Conservation (phyloP, 192 early-diverging fungal species). For the Phycomyces nitens region DNA sequence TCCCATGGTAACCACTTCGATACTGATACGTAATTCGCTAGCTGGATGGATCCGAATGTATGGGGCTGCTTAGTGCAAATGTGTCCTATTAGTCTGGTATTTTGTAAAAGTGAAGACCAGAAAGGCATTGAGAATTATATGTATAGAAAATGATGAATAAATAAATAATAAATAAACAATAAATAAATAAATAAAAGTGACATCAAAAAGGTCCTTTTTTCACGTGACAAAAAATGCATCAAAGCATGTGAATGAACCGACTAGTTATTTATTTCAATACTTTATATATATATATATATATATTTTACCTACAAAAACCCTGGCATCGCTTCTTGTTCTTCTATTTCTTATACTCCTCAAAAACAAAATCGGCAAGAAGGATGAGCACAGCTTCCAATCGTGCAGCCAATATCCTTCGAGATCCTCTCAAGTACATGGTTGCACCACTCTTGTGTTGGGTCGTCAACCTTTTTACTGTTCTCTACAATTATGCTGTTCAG, state of each 20-base stretch:
- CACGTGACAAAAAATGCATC: not conserved
- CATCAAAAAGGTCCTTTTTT: not conserved
- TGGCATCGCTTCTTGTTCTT: not conserved
- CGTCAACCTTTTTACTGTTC: not conserved
- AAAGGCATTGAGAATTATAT: not conserved
- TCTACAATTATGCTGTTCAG: conserved; percentile 12
- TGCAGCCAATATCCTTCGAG: not conserved
- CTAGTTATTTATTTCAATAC: too few relatives aligned
- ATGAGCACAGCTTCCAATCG: not conserved
- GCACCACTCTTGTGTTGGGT: conserved; percentile 12
- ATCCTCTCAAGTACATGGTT: conserved; percentile 16
- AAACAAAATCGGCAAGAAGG: too few relatives aligned
- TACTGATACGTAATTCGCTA: not conserved
- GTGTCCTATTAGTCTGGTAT: not conserved
- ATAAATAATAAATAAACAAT: too few relatives aligned
- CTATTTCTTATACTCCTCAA: not conserved
- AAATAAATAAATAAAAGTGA: too few relatives aligned
- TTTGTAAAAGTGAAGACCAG: not conserved
- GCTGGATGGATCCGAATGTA: not conserved
- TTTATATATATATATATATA: too few relatives aligned
- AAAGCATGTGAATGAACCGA: not conserved
- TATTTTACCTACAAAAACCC: not conserved
- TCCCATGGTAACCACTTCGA: conserved; percentile 24
- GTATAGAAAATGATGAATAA: too few relatives aligned
- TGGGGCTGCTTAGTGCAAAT: not conserved